phyloP scores from a whole-genome alignment of 2,329 filamentous ascomycete species.

The Periconia sp. region DNA sequence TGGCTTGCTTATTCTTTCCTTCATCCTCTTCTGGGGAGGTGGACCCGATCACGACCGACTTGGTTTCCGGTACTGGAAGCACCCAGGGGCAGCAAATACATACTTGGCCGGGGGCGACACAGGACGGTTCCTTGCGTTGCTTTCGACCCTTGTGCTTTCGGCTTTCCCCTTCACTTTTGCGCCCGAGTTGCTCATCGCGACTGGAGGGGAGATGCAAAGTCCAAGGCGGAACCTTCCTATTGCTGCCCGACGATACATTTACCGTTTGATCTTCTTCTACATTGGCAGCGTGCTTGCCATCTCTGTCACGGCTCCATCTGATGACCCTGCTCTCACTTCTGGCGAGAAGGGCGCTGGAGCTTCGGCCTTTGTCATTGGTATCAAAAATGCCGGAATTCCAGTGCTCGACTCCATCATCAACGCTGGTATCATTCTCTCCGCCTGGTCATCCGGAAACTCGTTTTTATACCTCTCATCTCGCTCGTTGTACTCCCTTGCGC shows the following conservation, averaged over 20 bases:
- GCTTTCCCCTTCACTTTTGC: conserved; percentile 60
- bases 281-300: conserved; percentile 61
- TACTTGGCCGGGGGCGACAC: conserved; percentile 50
- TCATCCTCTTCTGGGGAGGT: conserved; percentile 61
- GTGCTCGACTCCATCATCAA: conserved; percentile 69
- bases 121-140: conserved; percentile 56
- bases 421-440: conserved; percentile 66
- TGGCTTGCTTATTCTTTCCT: conserved; percentile 54
- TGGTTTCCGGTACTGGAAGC: conserved; percentile 62
- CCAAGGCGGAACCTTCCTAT: conserved; percentile 62
- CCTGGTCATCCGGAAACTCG: conserved; percentile 59
- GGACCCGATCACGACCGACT: conserved; percentile 54
- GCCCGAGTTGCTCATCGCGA: conserved; percentile 52
- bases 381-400: conserved; percentile 53
- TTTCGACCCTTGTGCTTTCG: conserved; percentile 54
- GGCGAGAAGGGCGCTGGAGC: conserved; percentile 58
- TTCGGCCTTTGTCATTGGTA: conserved; percentile 53
- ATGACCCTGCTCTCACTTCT: conserved; percentile 53
- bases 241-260: conserved; percentile 62
- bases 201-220: conserved; percentile 60
- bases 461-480: conserved; percentile 57
- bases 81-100: conserved; percentile 54
- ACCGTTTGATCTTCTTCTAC: conserved; percentile 65
- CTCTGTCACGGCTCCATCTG: conserved; percentile 60
- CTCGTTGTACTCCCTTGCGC: conserved; percentile 57